phyloP scores from a whole-genome alignment of 2,329 filamentous ascomycete species.

The Pseudogymnoascus sp. region DNA sequence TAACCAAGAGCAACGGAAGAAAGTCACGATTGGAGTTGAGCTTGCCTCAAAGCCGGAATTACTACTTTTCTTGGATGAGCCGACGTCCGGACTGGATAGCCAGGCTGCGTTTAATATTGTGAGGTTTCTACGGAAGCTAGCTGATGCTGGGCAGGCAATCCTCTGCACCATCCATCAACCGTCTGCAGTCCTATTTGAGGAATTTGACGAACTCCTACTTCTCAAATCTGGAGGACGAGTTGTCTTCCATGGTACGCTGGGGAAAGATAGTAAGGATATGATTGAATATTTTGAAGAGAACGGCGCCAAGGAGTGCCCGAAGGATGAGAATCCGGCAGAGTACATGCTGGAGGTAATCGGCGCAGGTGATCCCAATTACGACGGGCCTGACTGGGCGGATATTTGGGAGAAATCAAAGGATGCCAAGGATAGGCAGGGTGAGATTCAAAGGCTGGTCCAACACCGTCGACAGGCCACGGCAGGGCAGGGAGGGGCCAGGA shows the following conservation, averaged over 20 bases:
- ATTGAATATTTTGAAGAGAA: slow-evolving; percentile 68
- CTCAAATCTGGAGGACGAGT: slow-evolving; percentile 67
- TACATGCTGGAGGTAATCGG: slow-evolving; percentile 62
- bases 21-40: slow-evolving; percentile 86
- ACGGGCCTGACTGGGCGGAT: slow-evolving; percentile 54
- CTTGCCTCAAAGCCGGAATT: slow-evolving; percentile 82
- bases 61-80: slow-evolving; percentile 85
- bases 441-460: slow-evolving; percentile 45
- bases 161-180: slow-evolving; percentile 96
- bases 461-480: slow-evolving; percentile 32
- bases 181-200: slow-evolving; percentile 83
- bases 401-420: slow-evolving; percentile 49
- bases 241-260: slow-evolving; percentile 74
- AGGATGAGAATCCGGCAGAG: slow-evolving; percentile 68
- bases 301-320: slow-evolving; percentile 55
- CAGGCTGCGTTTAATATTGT: slow-evolving; percentile 88
- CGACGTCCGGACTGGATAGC: slow-evolving; percentile 81
- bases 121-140: slow-evolving; percentile 77
- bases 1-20: slow-evolving; percentile 61
- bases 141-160: slow-evolving; percentile 79
- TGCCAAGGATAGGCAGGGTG: slow-evolving; percentile 28
- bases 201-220: slow-evolving; percentile 74
- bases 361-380: slow-evolving; percentile 53
- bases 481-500: slow-evolving; percentile 28
- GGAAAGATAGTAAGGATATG: slow-evolving; percentile 57